Evolutionary conservation across 176 grass and related monocot species (phyloP).

Genomic region (Carex cristatella): DNA sequence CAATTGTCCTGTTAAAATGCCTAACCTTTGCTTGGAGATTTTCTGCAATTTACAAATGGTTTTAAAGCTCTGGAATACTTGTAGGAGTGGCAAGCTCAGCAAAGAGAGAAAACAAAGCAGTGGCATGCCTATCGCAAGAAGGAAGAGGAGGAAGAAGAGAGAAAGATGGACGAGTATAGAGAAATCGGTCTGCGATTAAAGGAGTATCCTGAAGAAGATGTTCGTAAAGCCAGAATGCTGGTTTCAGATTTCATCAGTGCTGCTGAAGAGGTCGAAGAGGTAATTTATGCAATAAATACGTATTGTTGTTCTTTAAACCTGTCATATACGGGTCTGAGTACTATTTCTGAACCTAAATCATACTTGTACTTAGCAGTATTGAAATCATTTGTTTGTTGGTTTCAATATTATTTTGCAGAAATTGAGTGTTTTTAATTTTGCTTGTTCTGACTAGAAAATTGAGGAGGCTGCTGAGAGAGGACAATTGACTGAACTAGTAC

Average conservation of each 20-base stretch:
- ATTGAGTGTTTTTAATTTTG: not conserved
- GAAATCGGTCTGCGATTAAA: constrained; percentile 92
- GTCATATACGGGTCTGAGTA: not conserved
- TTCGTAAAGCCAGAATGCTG: constrained; percentile 71
- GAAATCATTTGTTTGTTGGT: not conserved
- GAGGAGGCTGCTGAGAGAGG: constrained; percentile 87
- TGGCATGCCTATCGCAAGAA: constrained; percentile 82
- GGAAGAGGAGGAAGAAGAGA: constrained; percentile 73
- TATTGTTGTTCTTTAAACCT: not conserved
- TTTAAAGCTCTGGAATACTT: not conserved
- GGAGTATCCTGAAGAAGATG: constrained; percentile 86
- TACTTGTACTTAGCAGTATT: not conserved
- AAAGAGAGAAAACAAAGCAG: constrained; percentile 67
- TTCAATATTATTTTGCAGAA: not conserved
- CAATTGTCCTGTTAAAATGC: not conserved
- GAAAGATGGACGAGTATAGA: constrained; percentile 57
- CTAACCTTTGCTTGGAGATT: not conserved
- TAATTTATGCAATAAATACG: constrained; percentile 17
- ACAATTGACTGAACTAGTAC: constrained; percentile 80
- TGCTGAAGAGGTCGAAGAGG: constrained; percentile 79
- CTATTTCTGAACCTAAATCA: not conserved
- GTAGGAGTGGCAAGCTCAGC: constrained; percentile 58
- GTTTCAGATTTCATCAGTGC: constrained; percentile 89
- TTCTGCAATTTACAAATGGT: not conserved
- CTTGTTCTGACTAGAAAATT: constrained; percentile 50